These are phyloP conservation scores for Syzygium malaccense DNA, from an alignment of 441 rosid species.

Conservation along the genomic window DNA sequence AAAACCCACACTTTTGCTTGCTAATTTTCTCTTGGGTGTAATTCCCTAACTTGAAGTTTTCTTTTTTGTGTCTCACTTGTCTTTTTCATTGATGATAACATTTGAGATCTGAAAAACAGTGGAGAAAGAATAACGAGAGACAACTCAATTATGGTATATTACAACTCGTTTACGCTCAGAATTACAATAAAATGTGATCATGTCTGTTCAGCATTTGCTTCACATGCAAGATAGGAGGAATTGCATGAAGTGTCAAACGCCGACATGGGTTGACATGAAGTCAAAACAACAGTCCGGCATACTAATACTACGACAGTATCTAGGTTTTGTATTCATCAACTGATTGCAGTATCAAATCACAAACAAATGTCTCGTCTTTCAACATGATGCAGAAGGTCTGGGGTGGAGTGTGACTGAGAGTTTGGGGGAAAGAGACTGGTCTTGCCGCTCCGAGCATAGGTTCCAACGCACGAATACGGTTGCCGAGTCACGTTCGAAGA, in stretches of 20 bases:
- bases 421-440: neutral
- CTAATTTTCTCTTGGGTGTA: neutral
- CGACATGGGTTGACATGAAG: neutral
- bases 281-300: neutral
- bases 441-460: neutral
- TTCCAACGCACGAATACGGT: neutral
- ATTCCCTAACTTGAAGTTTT: neutral
- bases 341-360: neutral
- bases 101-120: neutral
- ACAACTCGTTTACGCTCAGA: too few relatives aligned
- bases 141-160: neutral
- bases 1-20: neutral
- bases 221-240: too few relatives aligned
- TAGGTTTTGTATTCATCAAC: neutral
- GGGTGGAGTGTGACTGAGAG: neutral
- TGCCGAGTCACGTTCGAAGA: neutral
- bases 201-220: too few relatives aligned
- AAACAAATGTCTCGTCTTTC: neutral
- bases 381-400: neutral
- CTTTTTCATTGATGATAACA: neutral
- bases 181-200: too few relatives aligned
- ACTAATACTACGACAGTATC: neutral
- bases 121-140: neutral
- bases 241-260: too few relatives aligned
- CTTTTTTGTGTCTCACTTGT: neutral